Percentiles rank a stretch among this genome's conserved stretches.
Conservation (phyloP, 345 rosid genomes). For the Cardiospermum halicacabum region DNA sequence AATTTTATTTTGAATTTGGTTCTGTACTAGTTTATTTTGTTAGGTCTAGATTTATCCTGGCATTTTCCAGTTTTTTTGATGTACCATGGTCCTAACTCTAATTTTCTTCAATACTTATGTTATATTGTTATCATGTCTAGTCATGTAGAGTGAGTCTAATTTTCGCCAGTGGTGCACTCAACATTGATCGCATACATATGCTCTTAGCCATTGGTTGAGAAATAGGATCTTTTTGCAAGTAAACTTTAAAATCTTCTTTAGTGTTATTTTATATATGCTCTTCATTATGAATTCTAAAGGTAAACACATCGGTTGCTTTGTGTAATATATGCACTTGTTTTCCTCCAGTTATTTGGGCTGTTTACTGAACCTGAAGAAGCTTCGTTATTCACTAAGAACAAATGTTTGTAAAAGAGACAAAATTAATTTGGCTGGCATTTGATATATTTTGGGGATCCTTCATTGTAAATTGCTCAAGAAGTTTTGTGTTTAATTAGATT, state of each 20-base stretch:
- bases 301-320: neutral
- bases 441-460: neutral
- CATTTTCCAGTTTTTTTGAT: neutral
- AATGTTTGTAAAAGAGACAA: neutral
- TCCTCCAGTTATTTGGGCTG: neutral
- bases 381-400: neutral
- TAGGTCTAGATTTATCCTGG: neutral
- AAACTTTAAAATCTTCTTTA: neutral
- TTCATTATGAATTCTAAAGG: neutral
- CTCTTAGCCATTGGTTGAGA: neutral
- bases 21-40: neutral
- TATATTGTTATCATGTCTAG: neutral
- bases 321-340: neutral
- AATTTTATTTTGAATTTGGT: neutral
- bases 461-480: neutral
- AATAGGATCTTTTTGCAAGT: neutral
- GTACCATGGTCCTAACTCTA: neutral
- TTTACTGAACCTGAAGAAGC: neutral
- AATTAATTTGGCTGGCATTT: neutral
- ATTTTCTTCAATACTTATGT: neutral
- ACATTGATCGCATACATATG: neutral
- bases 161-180: neutral
- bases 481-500: neutral
- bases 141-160: neutral
- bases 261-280: neutral